phyloP scores from a whole-genome alignment of 176 grass and related monocot genomes.

The Rhynchospora breviuscula region DNA sequence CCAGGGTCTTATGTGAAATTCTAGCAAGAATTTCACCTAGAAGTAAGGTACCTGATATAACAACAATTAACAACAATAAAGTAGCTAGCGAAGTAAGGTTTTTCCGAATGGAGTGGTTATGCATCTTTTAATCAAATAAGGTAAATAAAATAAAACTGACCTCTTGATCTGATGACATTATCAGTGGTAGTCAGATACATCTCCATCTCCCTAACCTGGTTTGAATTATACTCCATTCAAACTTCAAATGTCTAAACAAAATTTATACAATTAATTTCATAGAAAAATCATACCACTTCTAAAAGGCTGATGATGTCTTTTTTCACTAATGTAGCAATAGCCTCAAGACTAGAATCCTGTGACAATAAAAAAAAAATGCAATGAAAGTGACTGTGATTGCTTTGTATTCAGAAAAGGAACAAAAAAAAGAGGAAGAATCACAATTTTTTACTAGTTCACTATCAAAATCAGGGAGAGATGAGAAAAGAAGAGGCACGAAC shows the following conservation, averaged over 20 bases:
- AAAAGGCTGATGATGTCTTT: constrained; percentile 61
- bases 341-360: constrained; percentile 55
- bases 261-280: background rate
- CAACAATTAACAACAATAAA: constrained; percentile 1
- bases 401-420: background rate
- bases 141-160: constrained; percentile 29
- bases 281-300: constrained; percentile 46
- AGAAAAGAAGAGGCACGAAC: constrained; percentile 27
- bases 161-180: constrained; percentile 71
- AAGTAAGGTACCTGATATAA: constrained; percentile 56
- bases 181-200: constrained; percentile 85
- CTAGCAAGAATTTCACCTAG: constrained; percentile 57
- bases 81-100: constrained; percentile 19
- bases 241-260: background rate
- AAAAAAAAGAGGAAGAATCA: background rate
- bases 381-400: background rate
- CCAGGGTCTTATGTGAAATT: constrained; percentile 56
- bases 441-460: background rate
- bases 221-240: constrained; percentile 12
- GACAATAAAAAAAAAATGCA: constrained; percentile 18
- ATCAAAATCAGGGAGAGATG: background rate
- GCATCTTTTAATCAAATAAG: background rate
- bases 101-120: background rate
- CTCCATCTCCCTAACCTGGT: constrained; percentile 83
- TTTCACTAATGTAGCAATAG: constrained; percentile 53